Evolutionary conservation across 371 early-diverging fungal species (phyloP).

Genomic region (Mucor piriformis): DNA sequence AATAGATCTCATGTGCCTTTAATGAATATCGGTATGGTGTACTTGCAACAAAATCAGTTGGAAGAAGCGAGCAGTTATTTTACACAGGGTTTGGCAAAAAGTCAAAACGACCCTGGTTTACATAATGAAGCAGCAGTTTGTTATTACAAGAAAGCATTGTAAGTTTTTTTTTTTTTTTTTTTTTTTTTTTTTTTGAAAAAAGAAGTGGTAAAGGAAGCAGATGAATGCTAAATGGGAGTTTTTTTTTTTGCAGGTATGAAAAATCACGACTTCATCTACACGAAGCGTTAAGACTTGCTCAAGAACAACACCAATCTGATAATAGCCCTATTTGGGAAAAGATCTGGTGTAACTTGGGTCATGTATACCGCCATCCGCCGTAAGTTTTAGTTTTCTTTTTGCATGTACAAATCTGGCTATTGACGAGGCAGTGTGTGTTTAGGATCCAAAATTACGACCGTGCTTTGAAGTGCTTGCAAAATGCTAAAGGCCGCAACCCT

Average conservation of each 20-base stretch:
- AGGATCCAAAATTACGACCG: conserved; percentile 23
- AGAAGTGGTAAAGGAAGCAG: too few species aligned
- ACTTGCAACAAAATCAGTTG: conserved; percentile 60
- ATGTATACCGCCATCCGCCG: conserved; percentile 67
- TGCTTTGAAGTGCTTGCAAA: conserved; percentile 54
- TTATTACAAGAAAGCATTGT: conserved; percentile 58
- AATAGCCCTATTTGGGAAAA: conserved; percentile 57
- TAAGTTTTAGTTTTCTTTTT: conserved; percentile 20
- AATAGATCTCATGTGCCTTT: conserved; percentile 68
- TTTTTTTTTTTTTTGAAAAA: background rate
- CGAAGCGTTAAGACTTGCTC: conserved; percentile 54
- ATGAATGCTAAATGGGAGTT: background rate
- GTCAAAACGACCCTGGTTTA: conserved; percentile 64
- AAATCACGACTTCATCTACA: conserved; percentile 57
- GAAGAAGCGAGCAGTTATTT: conserved; percentile 63
- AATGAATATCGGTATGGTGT: conserved; percentile 78
- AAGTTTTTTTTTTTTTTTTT: conserved; percentile 22
- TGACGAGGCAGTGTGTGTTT: background rate
- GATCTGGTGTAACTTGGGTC: conserved; percentile 72
- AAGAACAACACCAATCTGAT: conserved; percentile 43
- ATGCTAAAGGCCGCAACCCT: conserved; percentile 48
- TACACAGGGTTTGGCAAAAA: conserved; percentile 50
- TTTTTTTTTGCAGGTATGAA: conserved; percentile 41
- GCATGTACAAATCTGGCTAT: background rate
- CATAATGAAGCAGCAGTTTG: conserved; percentile 73